Conservation (phyloP, 2,329 filamentous ascomycete species). For the Neonectria sp. region DNA sequence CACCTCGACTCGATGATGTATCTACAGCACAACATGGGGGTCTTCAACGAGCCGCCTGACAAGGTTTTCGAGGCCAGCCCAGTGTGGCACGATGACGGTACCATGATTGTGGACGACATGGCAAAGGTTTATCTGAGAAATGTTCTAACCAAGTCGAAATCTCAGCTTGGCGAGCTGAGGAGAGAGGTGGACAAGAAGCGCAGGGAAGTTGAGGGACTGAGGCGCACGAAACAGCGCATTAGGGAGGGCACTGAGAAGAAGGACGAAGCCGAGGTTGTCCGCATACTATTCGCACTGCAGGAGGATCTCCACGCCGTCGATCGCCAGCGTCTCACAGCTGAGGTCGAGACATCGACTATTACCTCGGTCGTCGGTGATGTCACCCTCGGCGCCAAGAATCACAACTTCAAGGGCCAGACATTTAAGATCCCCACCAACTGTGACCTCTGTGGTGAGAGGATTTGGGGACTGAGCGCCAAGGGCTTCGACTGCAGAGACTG, state of each 20-base stretch:
- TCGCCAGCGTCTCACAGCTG: conserved; percentile 86
- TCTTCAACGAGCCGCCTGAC: conserved; percentile 87
- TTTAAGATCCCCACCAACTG: conserved; percentile 99
- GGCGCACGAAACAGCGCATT: conserved; percentile 80
- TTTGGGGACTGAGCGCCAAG: conserved; percentile 97
- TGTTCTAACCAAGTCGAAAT: conserved; percentile 90
- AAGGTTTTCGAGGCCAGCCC: conserved; percentile 94
- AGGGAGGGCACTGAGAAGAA: conserved; percentile 89
- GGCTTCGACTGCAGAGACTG: conserved; percentile 97
- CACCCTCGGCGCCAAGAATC: conserved; percentile 91
- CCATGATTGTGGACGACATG: conserved; percentile 87
- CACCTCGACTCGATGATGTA: conserved; percentile 98
- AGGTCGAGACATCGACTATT: conserved; percentile 94
- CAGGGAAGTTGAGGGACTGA: conserved; percentile 85
- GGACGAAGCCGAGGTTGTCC: conserved; percentile 89
- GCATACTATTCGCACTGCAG: conserved; percentile 86
- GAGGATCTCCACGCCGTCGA: conserved; percentile 90
- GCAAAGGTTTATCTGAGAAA: conserved; percentile 95
- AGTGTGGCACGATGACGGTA: conserved; percentile 94
- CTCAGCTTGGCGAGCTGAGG: conserved; percentile 83
- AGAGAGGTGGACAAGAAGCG: conserved; percentile 89
- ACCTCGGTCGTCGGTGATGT: conserved; percentile 93
- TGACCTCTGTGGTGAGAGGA: conserved; percentile 94
- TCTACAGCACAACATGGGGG: conserved; percentile 87
- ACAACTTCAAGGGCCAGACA: conserved; percentile 98